Percentiles rank a stretch among this genome's conserved stretches.
These are phyloP conservation scores for Calonectria pteridis DNA, from an alignment of 2,329 filamentous ascomycete genomes.

Conservation along the genomic window DNA sequence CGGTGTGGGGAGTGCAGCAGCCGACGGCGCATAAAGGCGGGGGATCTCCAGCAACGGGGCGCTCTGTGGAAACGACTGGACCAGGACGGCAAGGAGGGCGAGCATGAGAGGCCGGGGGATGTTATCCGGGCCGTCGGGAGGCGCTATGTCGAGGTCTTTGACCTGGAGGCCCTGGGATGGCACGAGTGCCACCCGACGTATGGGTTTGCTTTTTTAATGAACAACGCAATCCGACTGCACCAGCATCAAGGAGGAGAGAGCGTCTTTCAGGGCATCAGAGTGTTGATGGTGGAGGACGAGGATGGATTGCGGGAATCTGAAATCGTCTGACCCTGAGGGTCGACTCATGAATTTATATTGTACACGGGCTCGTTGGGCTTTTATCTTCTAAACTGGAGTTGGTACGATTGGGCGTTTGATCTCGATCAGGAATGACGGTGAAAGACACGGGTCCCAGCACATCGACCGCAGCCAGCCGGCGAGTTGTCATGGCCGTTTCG, in stretches of 20 bases:
- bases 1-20: constrained; percentile 39
- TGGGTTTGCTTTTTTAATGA: constrained; percentile 46
- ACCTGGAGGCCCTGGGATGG: constrained; percentile 50
- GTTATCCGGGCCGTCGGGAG: constrained; percentile 47
- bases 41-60: constrained; percentile 33
- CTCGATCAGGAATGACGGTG: not conserved
- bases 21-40: constrained; percentile 20
- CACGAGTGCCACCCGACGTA: constrained; percentile 44
- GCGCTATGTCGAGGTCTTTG: constrained; percentile 49
- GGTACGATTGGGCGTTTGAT: not conserved
- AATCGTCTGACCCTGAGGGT: not conserved
- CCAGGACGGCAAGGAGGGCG: constrained; percentile 25
- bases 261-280: constrained; percentile 42
- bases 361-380: not conserved
- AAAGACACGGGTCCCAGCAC: not conserved
- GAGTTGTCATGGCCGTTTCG: not conserved
- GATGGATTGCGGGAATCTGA: constrained; percentile 12
- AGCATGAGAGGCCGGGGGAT: constrained; percentile 39
- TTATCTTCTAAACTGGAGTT: constrained; percentile 5
- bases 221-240: constrained; percentile 46
- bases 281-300: constrained; percentile 45
- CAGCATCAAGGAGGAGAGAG: constrained; percentile 38
- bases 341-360: not conserved
- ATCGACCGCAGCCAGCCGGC: not conserved
- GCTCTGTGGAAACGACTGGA: constrained; percentile 41